These are phyloP conservation scores for Eragrostis tef DNA, from an alignment of 202 grass and related monocot genomes.

Conservation along the genomic window DNA sequence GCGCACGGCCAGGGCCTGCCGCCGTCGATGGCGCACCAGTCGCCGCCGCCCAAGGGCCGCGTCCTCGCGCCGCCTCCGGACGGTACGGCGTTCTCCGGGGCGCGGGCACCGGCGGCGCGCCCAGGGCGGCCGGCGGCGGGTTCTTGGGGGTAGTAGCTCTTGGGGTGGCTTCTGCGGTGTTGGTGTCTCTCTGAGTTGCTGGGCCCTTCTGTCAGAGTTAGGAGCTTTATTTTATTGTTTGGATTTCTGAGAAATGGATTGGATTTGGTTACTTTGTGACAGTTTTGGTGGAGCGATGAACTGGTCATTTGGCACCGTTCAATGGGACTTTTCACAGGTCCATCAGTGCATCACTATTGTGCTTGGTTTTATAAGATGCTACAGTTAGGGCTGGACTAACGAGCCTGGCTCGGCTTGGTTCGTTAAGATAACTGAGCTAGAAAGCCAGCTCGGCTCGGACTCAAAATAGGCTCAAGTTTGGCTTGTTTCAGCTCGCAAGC, in stretches of 20 bases:
- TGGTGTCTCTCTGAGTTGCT: background rate
- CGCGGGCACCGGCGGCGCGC: conserved; percentile 28
- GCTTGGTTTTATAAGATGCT: too few relatives aligned
- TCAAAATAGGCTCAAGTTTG: too few relatives aligned
- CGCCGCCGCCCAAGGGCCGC: conserved; percentile 42
- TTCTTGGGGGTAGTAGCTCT: conserved; percentile 4
- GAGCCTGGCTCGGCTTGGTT: too few relatives aligned
- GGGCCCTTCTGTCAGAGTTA: background rate
- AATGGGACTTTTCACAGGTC: too few relatives aligned
- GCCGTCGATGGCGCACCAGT: conserved; percentile 44
- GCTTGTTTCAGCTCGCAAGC: too few relatives aligned
- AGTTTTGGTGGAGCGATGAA: background rate
- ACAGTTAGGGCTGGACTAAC: too few relatives aligned
- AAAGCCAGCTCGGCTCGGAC: too few relatives aligned
- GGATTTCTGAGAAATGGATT: background rate
- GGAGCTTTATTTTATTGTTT: background rate
- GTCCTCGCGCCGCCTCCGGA: conserved; percentile 51
- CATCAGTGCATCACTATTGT: too few relatives aligned
- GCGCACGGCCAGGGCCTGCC: conserved; percentile 67
- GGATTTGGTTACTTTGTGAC: background rate
- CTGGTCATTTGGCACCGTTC: too few relatives aligned
- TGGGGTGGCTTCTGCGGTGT: background rate
- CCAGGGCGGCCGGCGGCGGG: background rate
- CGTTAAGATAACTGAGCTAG: too few relatives aligned
- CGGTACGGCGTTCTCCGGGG: conserved; percentile 38